Evolutionary conservation across 148 eudicot species (phyloP).

Genomic region (Persicaria tinctoria): DNA sequence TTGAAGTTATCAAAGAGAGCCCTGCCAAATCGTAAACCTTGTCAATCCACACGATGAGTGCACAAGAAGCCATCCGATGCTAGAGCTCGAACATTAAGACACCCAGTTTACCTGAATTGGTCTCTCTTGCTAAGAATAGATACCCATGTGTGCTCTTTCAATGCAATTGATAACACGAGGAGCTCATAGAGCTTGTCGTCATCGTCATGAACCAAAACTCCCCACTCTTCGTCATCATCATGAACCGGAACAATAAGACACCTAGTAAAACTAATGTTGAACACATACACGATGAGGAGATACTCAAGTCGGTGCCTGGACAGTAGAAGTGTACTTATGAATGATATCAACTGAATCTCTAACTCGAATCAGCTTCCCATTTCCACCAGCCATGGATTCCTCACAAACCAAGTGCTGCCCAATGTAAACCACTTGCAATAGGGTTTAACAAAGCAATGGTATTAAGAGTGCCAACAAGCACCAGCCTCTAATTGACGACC

Average conservation of each 20-base stretch:
- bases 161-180: no score
- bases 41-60: not conserved
- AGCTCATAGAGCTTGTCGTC: no score
- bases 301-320: slow-evolving; percentile 59
- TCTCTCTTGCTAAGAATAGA: no score
- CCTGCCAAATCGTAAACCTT: slow-evolving; percentile 23
- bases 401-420: slow-evolving; percentile 77
- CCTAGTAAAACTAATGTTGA: no score
- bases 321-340: slow-evolving; percentile 39
- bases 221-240: not conserved
- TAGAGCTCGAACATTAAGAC: not conserved
- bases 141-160: no score
- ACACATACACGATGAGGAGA: not conserved
- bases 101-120: slow-evolving; percentile 28
- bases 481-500: no score
- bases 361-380: slow-evolving; percentile 40
- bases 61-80: not conserved
- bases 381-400: slow-evolving; percentile 39
- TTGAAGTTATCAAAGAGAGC: slow-evolving; percentile 46
- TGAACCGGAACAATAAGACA: no score
- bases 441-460: no score
- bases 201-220: no score
- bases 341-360: slow-evolving; percentile 65
- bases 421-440: slow-evolving; percentile 40
- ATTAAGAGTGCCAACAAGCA: no score